A percentile compares a stretch with the other conserved stretches of the same genome.
phyloP scores from a whole-genome alignment of 2,329 filamentous ascomycete species.

The Zasmidium cellare region DNA sequence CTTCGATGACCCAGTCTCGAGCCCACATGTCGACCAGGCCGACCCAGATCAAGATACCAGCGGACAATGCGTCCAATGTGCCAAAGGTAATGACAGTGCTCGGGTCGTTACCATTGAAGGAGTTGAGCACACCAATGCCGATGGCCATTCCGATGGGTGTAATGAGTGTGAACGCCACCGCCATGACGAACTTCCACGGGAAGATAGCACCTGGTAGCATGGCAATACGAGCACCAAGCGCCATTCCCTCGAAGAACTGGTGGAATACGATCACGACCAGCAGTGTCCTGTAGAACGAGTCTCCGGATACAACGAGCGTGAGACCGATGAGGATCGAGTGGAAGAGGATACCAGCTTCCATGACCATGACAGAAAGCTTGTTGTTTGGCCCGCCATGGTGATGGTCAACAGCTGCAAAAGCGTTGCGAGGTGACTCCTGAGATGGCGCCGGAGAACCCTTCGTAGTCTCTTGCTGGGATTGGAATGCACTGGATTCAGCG shows the following conservation, averaged over 20 bases:
- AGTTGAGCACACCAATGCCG: constrained; percentile 68
- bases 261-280: constrained; percentile 76
- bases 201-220: constrained; percentile 55
- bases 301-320: constrained; percentile 66
- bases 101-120: constrained; percentile 72
- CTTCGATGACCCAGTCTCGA: constrained; percentile 63
- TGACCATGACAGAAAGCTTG: constrained; percentile 61
- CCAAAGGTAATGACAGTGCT: constrained; percentile 70
- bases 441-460: constrained; percentile 1
- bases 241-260: constrained; percentile 89
- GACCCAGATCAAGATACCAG: constrained; percentile 78
- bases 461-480: constrained; percentile 9
- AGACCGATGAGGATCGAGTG: constrained; percentile 51
- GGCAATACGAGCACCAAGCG: constrained; percentile 80
- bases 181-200: constrained; percentile 60
- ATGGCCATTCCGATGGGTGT: constrained; percentile 81
- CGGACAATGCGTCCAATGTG: constrained; percentile 70
- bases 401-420: constrained; percentile 50
- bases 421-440: constrained; percentile 6
- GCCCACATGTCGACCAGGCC: constrained; percentile 79
- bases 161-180: constrained; percentile 64
- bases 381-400: constrained; percentile 19
- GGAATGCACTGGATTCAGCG: constrained; percentile 21
- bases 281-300: constrained; percentile 60
- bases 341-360: constrained; percentile 76